Evolutionary conservation across 2,329 filamentous ascomycete species (phyloP).

Genomic region (Colletotrichum graminicola): DNA sequence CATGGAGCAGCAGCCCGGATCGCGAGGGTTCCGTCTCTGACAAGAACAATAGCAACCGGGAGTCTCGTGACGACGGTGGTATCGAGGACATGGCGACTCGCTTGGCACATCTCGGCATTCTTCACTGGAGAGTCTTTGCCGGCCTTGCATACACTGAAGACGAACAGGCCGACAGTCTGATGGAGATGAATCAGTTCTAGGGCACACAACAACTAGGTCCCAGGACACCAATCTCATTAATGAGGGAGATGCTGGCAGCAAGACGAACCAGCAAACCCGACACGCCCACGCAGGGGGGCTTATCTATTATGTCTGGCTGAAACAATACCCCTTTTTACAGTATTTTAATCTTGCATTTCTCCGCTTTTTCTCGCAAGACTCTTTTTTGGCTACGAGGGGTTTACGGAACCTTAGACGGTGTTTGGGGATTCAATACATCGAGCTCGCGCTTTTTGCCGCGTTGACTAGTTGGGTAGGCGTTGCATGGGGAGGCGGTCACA

Average conservation of each 20-base stretch:
- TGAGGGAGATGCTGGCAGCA: conserved; percentile 16
- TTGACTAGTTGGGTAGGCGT: conserved; percentile 35
- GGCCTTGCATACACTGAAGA: conserved; percentile 75
- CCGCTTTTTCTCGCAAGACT: conserved; percentile 34
- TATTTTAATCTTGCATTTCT: conserved; percentile 42
- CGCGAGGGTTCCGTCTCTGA: conserved; percentile 48
- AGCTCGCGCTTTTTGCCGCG: conserved; percentile 28
- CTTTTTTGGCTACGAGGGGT: conserved; percentile 28
- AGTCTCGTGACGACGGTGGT: conserved; percentile 64
- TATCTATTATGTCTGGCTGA: conserved; percentile 39
- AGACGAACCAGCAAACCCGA: conserved; percentile 15
- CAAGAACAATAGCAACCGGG: conserved; percentile 50
- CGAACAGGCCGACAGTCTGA: conserved; percentile 50
- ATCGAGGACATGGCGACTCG: conserved; percentile 79
- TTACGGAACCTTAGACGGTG: conserved; percentile 38
- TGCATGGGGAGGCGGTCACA: conserved; percentile 30
- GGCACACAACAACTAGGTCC: background rate
- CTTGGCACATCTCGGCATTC: conserved; percentile 83
- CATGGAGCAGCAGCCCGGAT: conserved; percentile 49
- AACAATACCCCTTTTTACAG: conserved; percentile 42
- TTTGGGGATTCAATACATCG: conserved; percentile 37
- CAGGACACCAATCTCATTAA: conserved; percentile 8
- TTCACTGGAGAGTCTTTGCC: conserved; percentile 93
- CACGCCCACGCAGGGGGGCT: conserved; percentile 22
- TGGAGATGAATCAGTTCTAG: conserved; percentile 49